Percentiles rank a stretch among this genome's conserved stretches.
Evolutionary conservation across 73 alveolate genomes (phyloP).

Genomic region (Tetrahymena elliotti): DNA sequence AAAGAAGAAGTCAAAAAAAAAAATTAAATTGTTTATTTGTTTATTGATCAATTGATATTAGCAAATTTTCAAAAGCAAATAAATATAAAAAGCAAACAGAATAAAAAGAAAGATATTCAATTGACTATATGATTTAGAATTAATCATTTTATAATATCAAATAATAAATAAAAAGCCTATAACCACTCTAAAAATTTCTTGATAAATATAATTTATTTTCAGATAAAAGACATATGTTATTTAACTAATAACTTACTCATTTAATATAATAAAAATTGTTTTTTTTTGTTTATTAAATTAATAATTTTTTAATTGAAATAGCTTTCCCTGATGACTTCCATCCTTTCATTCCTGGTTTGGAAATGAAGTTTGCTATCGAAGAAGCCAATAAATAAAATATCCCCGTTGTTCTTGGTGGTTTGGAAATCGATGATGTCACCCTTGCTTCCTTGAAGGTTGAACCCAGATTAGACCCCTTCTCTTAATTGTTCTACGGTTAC

Average conservation of each 20-base stretch:
- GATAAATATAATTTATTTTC: no score
- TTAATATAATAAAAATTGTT: no score
- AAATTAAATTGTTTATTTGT: background rate
- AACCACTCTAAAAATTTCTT: no score
- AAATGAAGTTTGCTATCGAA: conserved; percentile 67
- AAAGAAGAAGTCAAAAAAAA: background rate
- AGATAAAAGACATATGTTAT: no score
- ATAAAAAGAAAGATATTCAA: background rate
- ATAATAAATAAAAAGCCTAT: no score
- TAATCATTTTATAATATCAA: no score
- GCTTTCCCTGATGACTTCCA: conserved; percentile 54
- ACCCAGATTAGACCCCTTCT: conserved; percentile 33
- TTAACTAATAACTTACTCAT: no score
- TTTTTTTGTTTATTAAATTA: no score
- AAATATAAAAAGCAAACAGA: background rate
- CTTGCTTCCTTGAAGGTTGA: conserved; percentile 29
- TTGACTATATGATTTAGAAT: background rate
- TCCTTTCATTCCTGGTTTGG: conserved; percentile 70
- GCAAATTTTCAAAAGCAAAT: background rate
- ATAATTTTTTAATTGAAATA: background rate
- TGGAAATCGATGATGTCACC: conserved; percentile 43
- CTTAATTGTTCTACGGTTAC: background rate
- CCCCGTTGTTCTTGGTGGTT: conserved; percentile 57
- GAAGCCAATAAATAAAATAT: conserved; percentile 63
- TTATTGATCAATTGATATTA: no score